phyloP scores from a whole-genome alignment of 2,329 filamentous ascomycete species.

The Diaporthe aspalathi region DNA sequence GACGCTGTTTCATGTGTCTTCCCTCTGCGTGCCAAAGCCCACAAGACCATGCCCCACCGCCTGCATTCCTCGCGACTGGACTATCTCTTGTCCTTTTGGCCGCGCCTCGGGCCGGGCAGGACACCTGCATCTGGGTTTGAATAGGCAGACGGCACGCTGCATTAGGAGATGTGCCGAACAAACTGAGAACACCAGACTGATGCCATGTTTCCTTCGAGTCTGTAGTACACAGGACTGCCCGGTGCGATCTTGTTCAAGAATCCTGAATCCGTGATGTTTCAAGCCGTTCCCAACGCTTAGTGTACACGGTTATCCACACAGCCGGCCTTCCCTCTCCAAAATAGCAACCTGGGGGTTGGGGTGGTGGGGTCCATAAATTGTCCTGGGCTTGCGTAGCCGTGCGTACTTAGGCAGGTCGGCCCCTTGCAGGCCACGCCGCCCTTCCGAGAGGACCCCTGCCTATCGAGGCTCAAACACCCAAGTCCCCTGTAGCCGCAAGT shows the following conservation, averaged over 20 bases:
- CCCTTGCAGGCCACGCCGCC: conserved; percentile 10
- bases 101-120: too few species aligned
- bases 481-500: conserved; percentile 11
- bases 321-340: conserved; percentile 12
- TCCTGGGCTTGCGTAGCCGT: background rate
- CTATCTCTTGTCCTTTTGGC: too few species aligned
- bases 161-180: background rate
- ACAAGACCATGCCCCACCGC: background rate
- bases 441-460: conserved; percentile 12
- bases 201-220: background rate
- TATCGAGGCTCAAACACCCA: conserved; percentile 10
- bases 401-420: too few species aligned
- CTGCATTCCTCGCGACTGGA: background rate
- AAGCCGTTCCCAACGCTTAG: background rate
- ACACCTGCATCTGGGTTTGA: conserved; percentile 18
- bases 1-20: background rate
- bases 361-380: conserved; percentile 17
- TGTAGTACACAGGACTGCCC: background rate
- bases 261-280: conserved; percentile 25
- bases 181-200: background rate
- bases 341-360: too few species aligned
- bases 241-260: background rate
- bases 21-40: background rate
- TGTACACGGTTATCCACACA: background rate
- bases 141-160: conserved; percentile 11